These are phyloP conservation scores for Phytophthora uliginosa DNA, from an alignment of 352 stramenopile genomes.

Conservation along the genomic window DNA sequence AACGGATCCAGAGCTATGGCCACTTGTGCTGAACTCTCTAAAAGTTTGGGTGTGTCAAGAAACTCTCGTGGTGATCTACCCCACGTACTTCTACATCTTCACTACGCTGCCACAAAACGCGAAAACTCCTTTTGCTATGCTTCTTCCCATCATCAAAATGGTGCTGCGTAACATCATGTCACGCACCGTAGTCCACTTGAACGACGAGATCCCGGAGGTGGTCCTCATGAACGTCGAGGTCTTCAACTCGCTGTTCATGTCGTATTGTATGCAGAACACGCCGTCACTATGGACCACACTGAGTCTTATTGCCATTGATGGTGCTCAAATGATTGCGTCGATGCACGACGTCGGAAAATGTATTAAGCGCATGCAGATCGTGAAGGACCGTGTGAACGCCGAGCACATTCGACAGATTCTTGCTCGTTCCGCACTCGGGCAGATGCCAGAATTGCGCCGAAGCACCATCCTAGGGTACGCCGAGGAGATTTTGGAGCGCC, in stretches of 20 bases:
- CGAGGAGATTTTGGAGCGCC: not conserved
- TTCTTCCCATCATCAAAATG: slow-evolving; percentile 43
- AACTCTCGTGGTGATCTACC: slow-evolving; percentile 38
- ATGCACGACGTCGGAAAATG: slow-evolving; percentile 15
- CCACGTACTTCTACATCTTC: slow-evolving; percentile 41
- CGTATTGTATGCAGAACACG: slow-evolving; percentile 51
- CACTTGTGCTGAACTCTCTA: slow-evolving; percentile 14
- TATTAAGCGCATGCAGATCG: slow-evolving; percentile 13
- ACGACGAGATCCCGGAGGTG: slow-evolving; percentile 29
- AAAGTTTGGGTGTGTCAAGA: slow-evolving; percentile 23
- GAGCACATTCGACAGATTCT: not conserved
- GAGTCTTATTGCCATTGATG: slow-evolving; percentile 31
- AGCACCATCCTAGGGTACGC: not conserved
- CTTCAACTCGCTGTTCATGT: slow-evolving; percentile 50
- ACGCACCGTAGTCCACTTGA: slow-evolving; percentile 17
- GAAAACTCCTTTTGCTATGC: slow-evolving; percentile 29
- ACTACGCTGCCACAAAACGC: not conserved
- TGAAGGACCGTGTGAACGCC: slow-evolving; percentile 1
- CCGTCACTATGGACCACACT: slow-evolving; percentile 38
- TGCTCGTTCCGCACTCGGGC: not conserved
- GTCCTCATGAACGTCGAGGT: slow-evolving; percentile 56
- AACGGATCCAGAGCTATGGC: slow-evolving; percentile 17
- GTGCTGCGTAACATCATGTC: slow-evolving; percentile 28
- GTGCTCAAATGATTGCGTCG: slow-evolving; percentile 13
- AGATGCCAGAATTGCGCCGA: not conserved